Evolutionary conservation across 1,284 basidiomycete genomes (phyloP).

Genomic region (Ceratobasidium sp.): DNA sequence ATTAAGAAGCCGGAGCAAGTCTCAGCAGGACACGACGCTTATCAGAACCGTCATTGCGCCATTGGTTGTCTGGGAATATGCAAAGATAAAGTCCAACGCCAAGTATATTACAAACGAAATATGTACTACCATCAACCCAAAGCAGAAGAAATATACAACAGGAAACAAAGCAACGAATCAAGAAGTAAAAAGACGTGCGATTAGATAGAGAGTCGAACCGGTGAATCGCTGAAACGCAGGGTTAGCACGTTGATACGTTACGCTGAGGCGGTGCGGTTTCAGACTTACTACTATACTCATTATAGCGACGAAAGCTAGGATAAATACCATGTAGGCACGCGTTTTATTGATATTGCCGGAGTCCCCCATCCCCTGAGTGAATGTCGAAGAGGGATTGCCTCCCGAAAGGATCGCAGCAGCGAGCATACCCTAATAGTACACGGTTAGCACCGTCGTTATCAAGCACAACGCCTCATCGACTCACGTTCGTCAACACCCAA

Average conservation of each 20-base stretch:
- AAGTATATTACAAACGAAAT: too few species aligned
- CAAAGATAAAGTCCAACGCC: too few species aligned
- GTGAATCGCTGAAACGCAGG: constrained; percentile 65
- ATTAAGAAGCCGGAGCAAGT: too few species aligned
- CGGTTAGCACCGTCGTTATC: neutral
- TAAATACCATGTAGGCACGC: constrained; percentile 83
- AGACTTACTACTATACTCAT: constrained; percentile 69
- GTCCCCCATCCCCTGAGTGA: constrained; percentile 61
- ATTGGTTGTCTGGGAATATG: too few species aligned
- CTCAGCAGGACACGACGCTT: too few species aligned
- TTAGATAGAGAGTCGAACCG: constrained; percentile 74
- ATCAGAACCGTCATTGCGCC: too few species aligned
- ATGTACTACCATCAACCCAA: too few species aligned
- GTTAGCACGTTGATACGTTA: constrained; percentile 55
- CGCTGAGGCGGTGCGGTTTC: constrained; percentile 19
- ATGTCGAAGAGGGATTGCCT: constrained; percentile 72
- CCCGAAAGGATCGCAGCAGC: constrained; percentile 81
- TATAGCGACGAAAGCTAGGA: constrained; percentile 82
- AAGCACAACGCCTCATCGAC: constrained; percentile 52
- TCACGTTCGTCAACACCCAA: constrained; percentile 88
- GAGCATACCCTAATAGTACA: constrained; percentile 72
- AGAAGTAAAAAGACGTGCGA: constrained; percentile 70
- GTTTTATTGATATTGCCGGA: constrained; percentile 67
- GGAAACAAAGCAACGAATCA: constrained; percentile 12
- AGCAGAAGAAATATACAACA: neutral